These are phyloP conservation scores for Eleusine indica DNA, from an alignment of 176 grass and related monocot genomes.

Conservation along the genomic window DNA sequence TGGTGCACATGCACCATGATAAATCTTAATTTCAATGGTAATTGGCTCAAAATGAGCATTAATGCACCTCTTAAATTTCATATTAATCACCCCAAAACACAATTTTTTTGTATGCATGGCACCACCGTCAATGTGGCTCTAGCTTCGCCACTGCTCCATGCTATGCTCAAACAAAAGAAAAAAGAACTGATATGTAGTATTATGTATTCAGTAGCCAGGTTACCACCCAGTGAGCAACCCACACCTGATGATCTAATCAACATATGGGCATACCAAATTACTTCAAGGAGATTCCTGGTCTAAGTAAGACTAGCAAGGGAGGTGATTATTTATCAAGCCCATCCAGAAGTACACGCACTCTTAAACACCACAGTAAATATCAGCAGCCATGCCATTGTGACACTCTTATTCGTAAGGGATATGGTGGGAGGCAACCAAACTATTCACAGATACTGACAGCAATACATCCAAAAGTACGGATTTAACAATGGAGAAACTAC, in stretches of 20 bases:
- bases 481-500: not conserved
- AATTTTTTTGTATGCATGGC: too few species aligned
- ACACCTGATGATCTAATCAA: not conserved
- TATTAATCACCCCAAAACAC: too few species aligned
- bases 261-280: not conserved
- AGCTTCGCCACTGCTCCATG: not conserved
- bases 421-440: not conserved
- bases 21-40: too few species aligned
- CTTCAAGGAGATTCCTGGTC: not conserved
- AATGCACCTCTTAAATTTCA: too few species aligned
- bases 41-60: too few species aligned
- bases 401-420: not conserved
- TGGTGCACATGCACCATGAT: too few species aligned
- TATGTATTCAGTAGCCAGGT: conserved; percentile 5
- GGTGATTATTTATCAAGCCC: not conserved
- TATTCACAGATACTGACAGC: not conserved
- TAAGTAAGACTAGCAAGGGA: not conserved
- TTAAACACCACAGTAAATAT: not conserved
- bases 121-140: too few species aligned
- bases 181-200: not conserved
- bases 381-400: not conserved
- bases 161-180: not conserved
- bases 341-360: not conserved
- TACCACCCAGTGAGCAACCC: not conserved
- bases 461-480: not conserved